These are phyloP conservation scores for Coemansia asiatica DNA, from an alignment of 192 early-diverging fungal species.

Conservation along the genomic window DNA sequence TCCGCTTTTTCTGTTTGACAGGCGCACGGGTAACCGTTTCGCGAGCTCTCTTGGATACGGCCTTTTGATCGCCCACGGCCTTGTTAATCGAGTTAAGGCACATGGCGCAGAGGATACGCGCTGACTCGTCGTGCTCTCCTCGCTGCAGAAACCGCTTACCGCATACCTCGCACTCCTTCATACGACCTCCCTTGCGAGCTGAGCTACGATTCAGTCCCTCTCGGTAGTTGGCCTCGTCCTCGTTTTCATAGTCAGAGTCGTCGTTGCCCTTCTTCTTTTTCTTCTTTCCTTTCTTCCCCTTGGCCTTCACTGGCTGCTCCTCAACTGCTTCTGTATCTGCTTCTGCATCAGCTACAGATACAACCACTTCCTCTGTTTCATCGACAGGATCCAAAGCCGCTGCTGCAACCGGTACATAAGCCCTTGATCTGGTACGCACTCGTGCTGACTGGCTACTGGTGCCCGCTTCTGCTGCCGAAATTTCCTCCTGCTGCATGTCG, in stretches of 20 bases:
- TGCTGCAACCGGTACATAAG: background rate
- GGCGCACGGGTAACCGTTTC: background rate
- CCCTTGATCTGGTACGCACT: background rate
- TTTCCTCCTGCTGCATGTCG: constrained; percentile 33
- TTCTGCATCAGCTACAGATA: background rate
- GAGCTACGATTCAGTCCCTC: constrained; percentile 38
- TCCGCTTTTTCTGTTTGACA: constrained; percentile 12
- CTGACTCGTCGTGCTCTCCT: constrained; percentile 13
- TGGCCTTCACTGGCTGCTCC: constrained; percentile 5
- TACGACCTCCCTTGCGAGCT: constrained; percentile 48
- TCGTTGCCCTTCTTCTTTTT: constrained; percentile 23
- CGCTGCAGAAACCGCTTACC: constrained; percentile 39
- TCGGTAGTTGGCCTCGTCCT: constrained; percentile 26
- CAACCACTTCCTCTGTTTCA: constrained; percentile 3
- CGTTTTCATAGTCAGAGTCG: constrained; percentile 9
- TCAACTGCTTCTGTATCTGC: constrained; percentile 6
- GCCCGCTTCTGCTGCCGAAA: constrained; percentile 8
- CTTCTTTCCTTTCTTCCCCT: constrained; percentile 9
- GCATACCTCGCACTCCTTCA: constrained; percentile 47
- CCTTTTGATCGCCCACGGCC: constrained; percentile 5
- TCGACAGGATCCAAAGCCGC: background rate
- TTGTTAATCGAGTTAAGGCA: constrained; percentile 46
- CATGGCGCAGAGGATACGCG: constrained; percentile 24
- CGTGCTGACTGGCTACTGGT: background rate
- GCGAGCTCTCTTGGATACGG: constrained; percentile 19